phyloP scores from a whole-genome alignment of 345 rosid species.

The Populus simonii region DNA sequence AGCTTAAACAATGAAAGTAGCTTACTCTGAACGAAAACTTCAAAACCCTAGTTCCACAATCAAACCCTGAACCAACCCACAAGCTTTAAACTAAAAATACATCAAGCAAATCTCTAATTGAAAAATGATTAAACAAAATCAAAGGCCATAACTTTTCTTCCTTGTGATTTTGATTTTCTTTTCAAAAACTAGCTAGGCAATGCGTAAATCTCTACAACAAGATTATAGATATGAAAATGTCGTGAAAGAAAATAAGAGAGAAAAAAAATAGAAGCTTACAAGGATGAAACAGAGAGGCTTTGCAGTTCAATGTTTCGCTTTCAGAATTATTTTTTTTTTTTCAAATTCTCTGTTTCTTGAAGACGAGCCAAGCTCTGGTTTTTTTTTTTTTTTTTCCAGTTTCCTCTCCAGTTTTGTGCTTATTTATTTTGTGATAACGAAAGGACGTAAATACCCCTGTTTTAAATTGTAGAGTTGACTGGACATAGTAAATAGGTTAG shows the following conservation, averaged over 20 bases:
- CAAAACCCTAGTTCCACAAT: constrained; percentile 6
- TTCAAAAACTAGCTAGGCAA: not conserved
- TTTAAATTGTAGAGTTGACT: not conserved
- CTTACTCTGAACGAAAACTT: constrained; percentile 4
- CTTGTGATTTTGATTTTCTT: not conserved
- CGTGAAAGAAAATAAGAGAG: not conserved
- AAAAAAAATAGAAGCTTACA: not conserved
- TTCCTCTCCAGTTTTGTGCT: not conserved
- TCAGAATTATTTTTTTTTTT: not conserved
- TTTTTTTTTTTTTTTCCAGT: not conserved
- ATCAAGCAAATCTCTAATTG: not conserved
- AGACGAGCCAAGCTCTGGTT: not conserved
- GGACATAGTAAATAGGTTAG: not conserved
- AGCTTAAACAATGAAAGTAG: not conserved
- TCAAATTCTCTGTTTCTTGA: not conserved
- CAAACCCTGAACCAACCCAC: not conserved
- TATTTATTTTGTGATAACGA: not conserved
- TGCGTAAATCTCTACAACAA: not conserved
- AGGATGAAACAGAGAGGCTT: not conserved
- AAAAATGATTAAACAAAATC: not conserved
- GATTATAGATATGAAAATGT: not conserved
- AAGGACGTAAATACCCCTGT: constrained; percentile 10
- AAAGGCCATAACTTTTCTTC: not conserved
- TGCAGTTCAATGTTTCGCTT: not conserved
- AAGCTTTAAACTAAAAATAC: not conserved